A percentile compares a stretch with the other conserved stretches of the same genome.
These are phyloP conservation scores for Leucocoprinus sp. DNA, from an alignment of 768 basidiomycete species.

Conservation along the genomic window DNA sequence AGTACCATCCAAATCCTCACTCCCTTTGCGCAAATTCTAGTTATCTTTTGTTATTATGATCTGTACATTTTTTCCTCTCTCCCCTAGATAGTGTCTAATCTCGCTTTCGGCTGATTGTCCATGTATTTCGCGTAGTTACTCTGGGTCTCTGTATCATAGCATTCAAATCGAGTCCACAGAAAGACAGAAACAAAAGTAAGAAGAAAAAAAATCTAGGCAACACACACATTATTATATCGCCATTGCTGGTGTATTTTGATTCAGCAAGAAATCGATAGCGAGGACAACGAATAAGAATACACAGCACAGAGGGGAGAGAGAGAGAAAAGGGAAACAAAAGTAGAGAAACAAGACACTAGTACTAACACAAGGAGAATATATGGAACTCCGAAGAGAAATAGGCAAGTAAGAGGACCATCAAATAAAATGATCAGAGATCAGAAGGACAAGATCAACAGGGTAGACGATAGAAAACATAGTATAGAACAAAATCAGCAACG, in stretches of 20 bases:
- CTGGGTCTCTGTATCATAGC: background rate
- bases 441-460: constrained; percentile 9
- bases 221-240: too few relatives aligned
- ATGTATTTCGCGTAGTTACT: background rate
- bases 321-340: constrained; percentile 10
- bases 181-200: background rate
- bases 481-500: constrained; percentile 16
- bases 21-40: constrained; percentile 5
- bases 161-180: background rate
- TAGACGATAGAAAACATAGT: constrained; percentile 13
- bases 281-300: constrained; percentile 17
- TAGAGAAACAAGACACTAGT: constrained; percentile 14
- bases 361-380: constrained; percentile 16
- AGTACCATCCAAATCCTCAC: background rate
- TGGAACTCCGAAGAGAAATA: constrained; percentile 32
- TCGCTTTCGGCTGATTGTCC: background rate
- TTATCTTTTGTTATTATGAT: background rate
- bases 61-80: background rate
- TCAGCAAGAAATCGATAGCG: constrained; percentile 18
- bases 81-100: too few relatives aligned
- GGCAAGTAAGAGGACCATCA: constrained; percentile 14
- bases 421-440: constrained; percentile 22
- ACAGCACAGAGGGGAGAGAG: constrained; percentile 15
- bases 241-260: constrained; percentile 10
- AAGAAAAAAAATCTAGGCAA: too few relatives aligned